Base-by-base conservation (phyloP, 257 asterid species). In the Solanum dulcamara region DNA sequence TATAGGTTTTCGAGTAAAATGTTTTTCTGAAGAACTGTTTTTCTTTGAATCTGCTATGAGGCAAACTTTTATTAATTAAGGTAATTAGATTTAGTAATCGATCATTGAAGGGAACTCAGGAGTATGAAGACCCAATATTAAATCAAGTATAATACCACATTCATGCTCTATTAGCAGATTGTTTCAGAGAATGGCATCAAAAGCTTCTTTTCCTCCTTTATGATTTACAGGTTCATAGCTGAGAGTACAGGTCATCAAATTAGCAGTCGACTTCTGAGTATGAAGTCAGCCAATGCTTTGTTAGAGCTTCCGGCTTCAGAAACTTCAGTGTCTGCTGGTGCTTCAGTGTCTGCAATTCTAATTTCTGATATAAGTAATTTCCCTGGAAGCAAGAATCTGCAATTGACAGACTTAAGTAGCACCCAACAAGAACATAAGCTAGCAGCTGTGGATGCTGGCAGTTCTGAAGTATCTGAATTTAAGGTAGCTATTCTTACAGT, bases 281-380 rank as follows among this genome's bases (percentile, higher is more conserved):
- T 96, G 98, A 96, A 92, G 90, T 94, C 98, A 57, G 98, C 99
- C 82, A 96, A 94, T 91, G 97, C 97, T 67, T 93, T 96, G 75
- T 86, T 96, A 89, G 97, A 86, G 89, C 88, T 96, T 87, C 98
- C 97, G 59, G 93, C 97, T 32, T 90, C 94, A 60, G 91, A 94
- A 87, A 82, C 88, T 88, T 66, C 90, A 84, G 71, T 95, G 77
- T 92, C 97, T 75, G 92, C 94, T 60, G 99, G 98, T 70, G 89
- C 93, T 85, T 80, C 81, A 42, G 93, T 95, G 46, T 85, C 85
- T 81, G 98, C 98, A 87, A 89, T 92, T 81, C 75, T 95, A 42
- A 92, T 96, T 81, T 90, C 98, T 57, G 94, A 93, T 89, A 83
- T 94, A 86, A 90, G 90, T 55, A 91, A 94, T 84, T 85, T 83